phyloP scores from a whole-genome alignment of 192 early-diverging fungal species.

The Dispira parvispora region DNA sequence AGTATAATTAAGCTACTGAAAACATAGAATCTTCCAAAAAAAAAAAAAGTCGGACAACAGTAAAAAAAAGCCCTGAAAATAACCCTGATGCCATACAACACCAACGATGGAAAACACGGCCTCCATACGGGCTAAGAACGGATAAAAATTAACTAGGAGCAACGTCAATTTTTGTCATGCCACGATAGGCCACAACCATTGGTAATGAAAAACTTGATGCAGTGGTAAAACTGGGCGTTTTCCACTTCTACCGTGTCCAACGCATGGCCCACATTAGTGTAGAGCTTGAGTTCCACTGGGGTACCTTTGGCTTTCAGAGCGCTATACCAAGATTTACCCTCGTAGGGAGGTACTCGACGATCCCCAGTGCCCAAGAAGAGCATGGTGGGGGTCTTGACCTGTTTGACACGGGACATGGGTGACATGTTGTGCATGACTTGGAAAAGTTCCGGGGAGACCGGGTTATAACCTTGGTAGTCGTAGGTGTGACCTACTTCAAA shows the following conservation, averaged over 20 bases:
- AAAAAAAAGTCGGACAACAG: not conserved
- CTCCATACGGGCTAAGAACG: not conserved
- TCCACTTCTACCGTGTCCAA: slow-evolving; percentile 43
- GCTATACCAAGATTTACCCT: slow-evolving; percentile 30
- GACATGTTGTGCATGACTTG: slow-evolving; percentile 34
- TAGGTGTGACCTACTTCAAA: slow-evolving; percentile 44
- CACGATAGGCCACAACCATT: not conserved
- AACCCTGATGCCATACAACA: not conserved
- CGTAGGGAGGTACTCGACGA: slow-evolving; percentile 51
- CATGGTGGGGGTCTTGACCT: slow-evolving; percentile 43
- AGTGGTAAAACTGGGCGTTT: slow-evolving; percentile 22
- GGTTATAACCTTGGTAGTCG: slow-evolving; percentile 33
- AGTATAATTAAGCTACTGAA: no score
- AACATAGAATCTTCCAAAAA: not conserved
- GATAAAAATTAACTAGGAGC: not conserved
- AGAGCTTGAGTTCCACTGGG: slow-evolving; percentile 32
- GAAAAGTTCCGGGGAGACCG: slow-evolving; percentile 36
- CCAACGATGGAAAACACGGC: not conserved
- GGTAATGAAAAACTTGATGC: not conserved
- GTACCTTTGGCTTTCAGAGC: slow-evolving; percentile 19
- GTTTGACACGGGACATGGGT: slow-evolving; percentile 33
- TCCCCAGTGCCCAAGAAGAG: slow-evolving; percentile 48
- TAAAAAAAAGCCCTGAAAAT: not conserved
- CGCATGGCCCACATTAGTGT: slow-evolving; percentile 38
- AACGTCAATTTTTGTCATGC: slow-evolving; percentile 10